phyloP scores from a whole-genome alignment of 306 rosid genomes.

The Hippophae tibetana region DNA sequence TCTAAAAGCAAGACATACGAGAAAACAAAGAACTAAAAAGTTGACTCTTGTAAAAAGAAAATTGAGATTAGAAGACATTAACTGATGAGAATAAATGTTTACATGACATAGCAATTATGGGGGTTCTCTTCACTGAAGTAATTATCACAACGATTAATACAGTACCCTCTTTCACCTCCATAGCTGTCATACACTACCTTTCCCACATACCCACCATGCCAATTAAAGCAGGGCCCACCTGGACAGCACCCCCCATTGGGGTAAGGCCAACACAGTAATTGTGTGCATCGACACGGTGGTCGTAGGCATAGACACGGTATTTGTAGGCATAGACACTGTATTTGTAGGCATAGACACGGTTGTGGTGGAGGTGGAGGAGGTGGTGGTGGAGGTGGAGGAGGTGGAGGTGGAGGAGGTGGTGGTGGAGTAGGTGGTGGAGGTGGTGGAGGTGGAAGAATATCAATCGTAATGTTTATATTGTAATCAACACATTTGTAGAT shows the following conservation, averaged over 20 bases:
- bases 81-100: too few relatives aligned
- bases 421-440: conserved; percentile 20
- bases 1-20: too few relatives aligned
- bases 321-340: conserved; percentile 11
- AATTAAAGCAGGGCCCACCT: neutral
- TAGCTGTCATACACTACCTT: conserved; percentile 20
- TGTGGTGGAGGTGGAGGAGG: conserved; percentile 23
- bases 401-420: conserved; percentile 24
- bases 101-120: too few relatives aligned
- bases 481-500: conserved; percentile 43
- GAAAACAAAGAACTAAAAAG: too few relatives aligned
- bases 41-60: too few relatives aligned
- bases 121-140: neutral
- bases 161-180: conserved; percentile 15
- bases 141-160: neutral
- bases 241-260: too few relatives aligned
- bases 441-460: conserved; percentile 31
- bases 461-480: too few relatives aligned
- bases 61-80: too few relatives aligned
- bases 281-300: neutral
- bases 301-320: conserved; percentile 15
- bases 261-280: too few relatives aligned
- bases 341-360: conserved; percentile 15
- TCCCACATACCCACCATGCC: conserved; percentile 5
- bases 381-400: conserved; percentile 24